Evolutionary conservation across 331 rosid genomes (phyloP), one percentile per base, ranked within the genome.

Genomic region (Acacia pycnantha): DNA sequence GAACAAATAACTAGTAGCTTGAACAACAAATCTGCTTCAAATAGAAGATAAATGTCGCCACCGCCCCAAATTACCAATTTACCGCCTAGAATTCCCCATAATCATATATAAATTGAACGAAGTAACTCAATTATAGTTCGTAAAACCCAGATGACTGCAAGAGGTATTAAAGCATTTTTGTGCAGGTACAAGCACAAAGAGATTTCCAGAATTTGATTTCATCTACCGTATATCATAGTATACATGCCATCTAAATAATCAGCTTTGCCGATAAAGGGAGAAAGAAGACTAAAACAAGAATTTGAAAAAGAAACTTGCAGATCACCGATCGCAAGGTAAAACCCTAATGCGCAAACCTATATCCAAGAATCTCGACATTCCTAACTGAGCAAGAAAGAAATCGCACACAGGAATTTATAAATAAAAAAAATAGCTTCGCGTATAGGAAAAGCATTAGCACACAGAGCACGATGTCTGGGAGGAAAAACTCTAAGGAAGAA

Each of bases 271-370:
- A 27, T 43, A 37, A 74, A 79, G 35, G 76, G 72, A 80, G 81
- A 84, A 80, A 86, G 80, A 74, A 47, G 56, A 81, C 8, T 3
- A 35, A n/a, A 54, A 68, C 6, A 56, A 24, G 35, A 67, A 54
- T 8, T 50, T 8, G 61, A 43, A 31, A 74, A 67, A 53, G 14
- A 33, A 7, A 79, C 68, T 31, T n/a, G 48, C 73, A 68, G 84
- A 84, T 79, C 54, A 74, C 43, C 48, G 41, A 73, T 79, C 67
- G 56, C 65, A 64, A 0, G 15, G 73, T 13, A 84, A 90, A 89
- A 64, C 84, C 90, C 90, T 76, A 80, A 77, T 51, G 69, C 64
- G n/a, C 24, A 37, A 37, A 47, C 71, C 19, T 48, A 5, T 3
- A 41, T 21, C 76, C 79, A 74, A 74, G 81, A 71, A 77, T 85